Percentiles rank a stretch among this genome's conserved stretches.
Evolutionary conservation across 2,329 filamentous ascomycete genomes (phyloP).

Genomic region (Pseudopithomyces chartarum): DNA sequence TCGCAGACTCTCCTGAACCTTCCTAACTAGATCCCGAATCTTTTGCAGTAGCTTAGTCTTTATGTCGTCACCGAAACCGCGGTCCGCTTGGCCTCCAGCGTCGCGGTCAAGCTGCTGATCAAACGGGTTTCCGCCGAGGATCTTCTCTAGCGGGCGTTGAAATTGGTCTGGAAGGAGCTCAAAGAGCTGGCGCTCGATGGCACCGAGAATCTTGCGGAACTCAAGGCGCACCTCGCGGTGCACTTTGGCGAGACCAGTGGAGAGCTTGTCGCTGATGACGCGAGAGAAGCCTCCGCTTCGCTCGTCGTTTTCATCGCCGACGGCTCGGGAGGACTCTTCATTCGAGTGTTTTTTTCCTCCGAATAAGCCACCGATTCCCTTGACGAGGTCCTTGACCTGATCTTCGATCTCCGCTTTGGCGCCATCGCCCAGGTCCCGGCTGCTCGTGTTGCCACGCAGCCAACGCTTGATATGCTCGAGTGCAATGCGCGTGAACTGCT

Average conservation of each 20-base stretch:
- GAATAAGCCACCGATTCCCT: slow-evolving; percentile 33
- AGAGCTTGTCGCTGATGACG: slow-evolving; percentile 36
- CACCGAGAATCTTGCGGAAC: slow-evolving; percentile 34
- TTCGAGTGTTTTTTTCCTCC: slow-evolving; percentile 24
- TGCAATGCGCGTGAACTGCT: slow-evolving; percentile 36
- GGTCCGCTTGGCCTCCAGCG: slow-evolving; percentile 25
- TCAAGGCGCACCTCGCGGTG: slow-evolving; percentile 36
- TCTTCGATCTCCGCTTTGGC: slow-evolving; percentile 36
- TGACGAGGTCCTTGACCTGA: slow-evolving; percentile 33
- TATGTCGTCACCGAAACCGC: slow-evolving; percentile 36
- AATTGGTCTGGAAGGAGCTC: slow-evolving; percentile 35
- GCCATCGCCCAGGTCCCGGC: slow-evolving; percentile 34
- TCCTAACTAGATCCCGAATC: slow-evolving; percentile 31
- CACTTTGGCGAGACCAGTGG: slow-evolving; percentile 35
- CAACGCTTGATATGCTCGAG: slow-evolving; percentile 39
- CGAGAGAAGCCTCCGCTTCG: slow-evolving; percentile 30
- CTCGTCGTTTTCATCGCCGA: slow-evolving; percentile 19
- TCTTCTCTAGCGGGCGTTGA: slow-evolving; percentile 34
- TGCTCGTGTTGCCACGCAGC: slow-evolving; percentile 37
- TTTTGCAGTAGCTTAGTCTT: slow-evolving; percentile 32
- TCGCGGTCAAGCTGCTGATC: slow-evolving; percentile 36
- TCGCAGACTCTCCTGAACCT: slow-evolving; percentile 35
- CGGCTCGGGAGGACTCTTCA: slow-evolving; percentile 23
- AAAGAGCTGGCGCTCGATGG: slow-evolving; percentile 36
- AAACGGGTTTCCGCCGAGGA: slow-evolving; percentile 36